phyloP scores from a whole-genome alignment of 768 basidiomycete species.

The Suillus cothurnatus region DNA sequence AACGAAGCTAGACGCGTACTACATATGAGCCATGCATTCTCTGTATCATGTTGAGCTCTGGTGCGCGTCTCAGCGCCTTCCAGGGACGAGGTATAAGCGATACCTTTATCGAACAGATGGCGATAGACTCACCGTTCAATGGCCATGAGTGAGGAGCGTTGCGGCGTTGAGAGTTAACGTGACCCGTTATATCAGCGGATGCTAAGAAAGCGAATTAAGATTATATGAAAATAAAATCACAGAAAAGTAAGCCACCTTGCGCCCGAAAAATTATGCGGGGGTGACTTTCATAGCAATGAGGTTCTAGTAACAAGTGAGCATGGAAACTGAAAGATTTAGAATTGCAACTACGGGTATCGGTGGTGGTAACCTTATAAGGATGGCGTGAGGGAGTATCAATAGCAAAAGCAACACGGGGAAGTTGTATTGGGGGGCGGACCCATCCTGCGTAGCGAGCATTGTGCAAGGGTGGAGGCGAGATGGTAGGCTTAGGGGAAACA shows the following conservation, averaged over 20 bases:
- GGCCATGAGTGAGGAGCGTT: background rate
- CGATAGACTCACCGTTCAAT: background rate
- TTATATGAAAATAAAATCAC: too few species aligned
- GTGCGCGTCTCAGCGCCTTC: background rate
- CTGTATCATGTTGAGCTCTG: background rate
- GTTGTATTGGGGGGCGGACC: background rate
- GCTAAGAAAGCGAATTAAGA: background rate
- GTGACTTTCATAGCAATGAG: background rate
- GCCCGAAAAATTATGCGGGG: too few species aligned
- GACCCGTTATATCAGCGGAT: background rate
- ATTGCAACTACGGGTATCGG: background rate
- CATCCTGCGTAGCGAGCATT: slow-evolving; percentile 6
- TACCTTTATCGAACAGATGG: background rate
- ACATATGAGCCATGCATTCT: background rate
- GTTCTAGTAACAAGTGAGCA: background rate
- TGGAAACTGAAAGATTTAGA: background rate
- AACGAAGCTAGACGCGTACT: background rate
- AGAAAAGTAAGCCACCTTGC: background rate
- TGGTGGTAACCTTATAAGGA: background rate
- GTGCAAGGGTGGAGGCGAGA: background rate
- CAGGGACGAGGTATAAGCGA: background rate
- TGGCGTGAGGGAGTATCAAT: background rate
- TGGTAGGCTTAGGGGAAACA: background rate
- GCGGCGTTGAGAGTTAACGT: background rate
- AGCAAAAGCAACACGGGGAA: background rate